Base-by-base conservation (phyloP, 2,329 filamentous ascomycete genomes). In the Nectriaceae sp. region DNA sequence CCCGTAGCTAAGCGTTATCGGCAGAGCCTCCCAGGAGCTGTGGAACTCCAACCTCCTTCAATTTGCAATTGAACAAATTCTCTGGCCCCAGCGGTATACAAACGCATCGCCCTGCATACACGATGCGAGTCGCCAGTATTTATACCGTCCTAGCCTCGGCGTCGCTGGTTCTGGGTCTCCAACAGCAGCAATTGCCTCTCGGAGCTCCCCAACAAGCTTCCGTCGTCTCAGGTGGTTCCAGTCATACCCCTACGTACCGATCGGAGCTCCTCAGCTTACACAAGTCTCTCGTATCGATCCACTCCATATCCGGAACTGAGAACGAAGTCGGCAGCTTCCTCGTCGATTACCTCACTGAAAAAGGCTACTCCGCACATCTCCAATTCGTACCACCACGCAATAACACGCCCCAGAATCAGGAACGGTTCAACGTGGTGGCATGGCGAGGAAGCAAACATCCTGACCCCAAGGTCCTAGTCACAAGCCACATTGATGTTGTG, bases 401-500 rank as follows among this genome's bases (percentile, higher is more conserved):
- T 4, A 66, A 69, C 42, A 61, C 65, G 1, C 68, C 57, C 4
- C 49, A 47, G 15, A 60, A 54, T 35, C 48, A 58, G 16, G 54
- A 61, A 21, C 65, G 69, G 42, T 91, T 87, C 75, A 96, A 96
- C 62, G 76, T 96, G 41, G 74, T 92, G 35, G 91, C 91, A 2
- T 90, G 76, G 76, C 74, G 71, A 1, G 69, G 81, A 51, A 59
- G 59, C 2, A 65, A 70, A 40, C 68, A 70, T 15, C 74, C 77
- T 31, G 71, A 77, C 10, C 79, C 84, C 2, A 78, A 77, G 26
- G 74, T 89, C 11, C 73, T 90, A n/a, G 69, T 92, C 2, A 85
- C 85, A 2, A 91, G 87, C 47, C 91, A 96, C 66, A 93, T 96
- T 60, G 92, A 97, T 61, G 80, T 80, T 2, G 86, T 89, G 0